Evolutionary conservation across 495 filamentous ascomycete species (phyloP).

Genomic region (Xylaria acuta): DNA sequence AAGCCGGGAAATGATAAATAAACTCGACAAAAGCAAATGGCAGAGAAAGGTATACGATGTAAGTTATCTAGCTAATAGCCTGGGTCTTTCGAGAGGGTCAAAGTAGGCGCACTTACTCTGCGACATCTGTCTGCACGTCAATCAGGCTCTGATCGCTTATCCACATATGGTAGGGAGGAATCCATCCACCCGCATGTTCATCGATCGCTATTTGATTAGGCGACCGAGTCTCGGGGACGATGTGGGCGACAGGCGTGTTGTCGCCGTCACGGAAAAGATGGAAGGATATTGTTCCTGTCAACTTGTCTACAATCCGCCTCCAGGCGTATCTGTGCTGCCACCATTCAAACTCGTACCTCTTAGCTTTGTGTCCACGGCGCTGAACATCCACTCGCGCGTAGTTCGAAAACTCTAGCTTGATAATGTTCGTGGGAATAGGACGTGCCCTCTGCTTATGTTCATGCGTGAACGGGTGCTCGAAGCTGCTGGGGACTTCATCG

Average conservation of each 20-base stretch:
- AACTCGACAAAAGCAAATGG: not conserved
- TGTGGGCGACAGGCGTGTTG: conserved; percentile 73
- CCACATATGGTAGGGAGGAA: conserved; percentile 88
- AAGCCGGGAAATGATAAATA: not conserved
- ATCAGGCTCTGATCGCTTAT: conserved; percentile 76
- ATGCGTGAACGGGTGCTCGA: conserved; percentile 42
- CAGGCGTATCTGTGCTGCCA: conserved; percentile 88
- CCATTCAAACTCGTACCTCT: conserved; percentile 90
- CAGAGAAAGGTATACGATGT: not conserved
- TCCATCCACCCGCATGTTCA: conserved; percentile 82
- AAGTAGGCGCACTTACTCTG: conserved; percentile 76
- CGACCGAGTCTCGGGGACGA: conserved; percentile 80
- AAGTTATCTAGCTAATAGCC: not conserved
- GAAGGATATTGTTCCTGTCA: conserved; percentile 69
- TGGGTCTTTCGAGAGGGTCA: not conserved
- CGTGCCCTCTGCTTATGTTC: conserved; percentile 46
- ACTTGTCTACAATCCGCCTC: conserved; percentile 73
- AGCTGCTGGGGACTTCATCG: conserved; percentile 54
- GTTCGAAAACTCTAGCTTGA: conserved; percentile 94
- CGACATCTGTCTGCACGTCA: conserved; percentile 75
- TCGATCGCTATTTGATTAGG: conserved; percentile 74
- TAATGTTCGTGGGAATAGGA: conserved; percentile 69
- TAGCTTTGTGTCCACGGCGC: conserved; percentile 69
- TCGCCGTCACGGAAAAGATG: conserved; percentile 74
- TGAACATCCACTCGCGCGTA: conserved; percentile 91